These are phyloP conservation scores for Kwoniella dendrophila DNA, from an alignment of 768 basidiomycete species.

Conservation along the genomic window DNA sequence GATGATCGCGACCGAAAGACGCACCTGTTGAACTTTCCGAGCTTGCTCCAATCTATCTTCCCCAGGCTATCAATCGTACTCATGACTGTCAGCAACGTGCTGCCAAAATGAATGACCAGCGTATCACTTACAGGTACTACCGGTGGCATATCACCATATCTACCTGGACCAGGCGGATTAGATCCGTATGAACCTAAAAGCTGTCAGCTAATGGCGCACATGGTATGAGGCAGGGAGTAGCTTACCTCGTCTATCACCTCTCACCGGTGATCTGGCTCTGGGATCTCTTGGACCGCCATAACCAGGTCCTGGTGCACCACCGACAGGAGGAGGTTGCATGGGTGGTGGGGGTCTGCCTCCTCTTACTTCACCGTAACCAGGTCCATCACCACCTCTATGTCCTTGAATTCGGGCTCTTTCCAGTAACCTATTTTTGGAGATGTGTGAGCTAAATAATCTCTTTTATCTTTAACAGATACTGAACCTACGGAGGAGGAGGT, in stretches of 20 bases:
- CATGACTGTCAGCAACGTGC: not conserved
- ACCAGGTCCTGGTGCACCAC: not conserved
- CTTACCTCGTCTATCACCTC: constrained; percentile 18
- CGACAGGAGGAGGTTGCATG: not conserved
- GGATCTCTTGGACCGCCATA: constrained; percentile 9
- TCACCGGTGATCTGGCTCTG: constrained; percentile 14
- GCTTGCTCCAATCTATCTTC: constrained; percentile 82
- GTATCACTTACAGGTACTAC: constrained; percentile 21
- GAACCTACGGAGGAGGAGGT: constrained; percentile 58
- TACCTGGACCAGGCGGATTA: constrained; percentile 9
- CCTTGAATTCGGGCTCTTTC: not conserved
- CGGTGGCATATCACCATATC: constrained; percentile 28
- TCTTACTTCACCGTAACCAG: constrained; percentile 30
- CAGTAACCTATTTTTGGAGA: not conserved
- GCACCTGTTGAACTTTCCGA: constrained; percentile 48
- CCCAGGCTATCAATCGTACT: constrained; percentile 41
- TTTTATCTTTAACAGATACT: not conserved
- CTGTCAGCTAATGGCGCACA: not conserved
- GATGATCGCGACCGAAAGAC: not conserved
- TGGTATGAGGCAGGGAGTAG: not conserved
- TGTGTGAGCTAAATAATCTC: not conserved
- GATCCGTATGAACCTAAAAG: constrained; percentile 15
- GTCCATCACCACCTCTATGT: constrained; percentile 28
- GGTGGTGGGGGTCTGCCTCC: constrained; percentile 11
- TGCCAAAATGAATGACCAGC: not conserved